Evolutionary conservation across 768 basidiomycete species (phyloP), one percentile per base, ranked within the genome.

Genomic region (Tephrocybe rancida): DNA sequence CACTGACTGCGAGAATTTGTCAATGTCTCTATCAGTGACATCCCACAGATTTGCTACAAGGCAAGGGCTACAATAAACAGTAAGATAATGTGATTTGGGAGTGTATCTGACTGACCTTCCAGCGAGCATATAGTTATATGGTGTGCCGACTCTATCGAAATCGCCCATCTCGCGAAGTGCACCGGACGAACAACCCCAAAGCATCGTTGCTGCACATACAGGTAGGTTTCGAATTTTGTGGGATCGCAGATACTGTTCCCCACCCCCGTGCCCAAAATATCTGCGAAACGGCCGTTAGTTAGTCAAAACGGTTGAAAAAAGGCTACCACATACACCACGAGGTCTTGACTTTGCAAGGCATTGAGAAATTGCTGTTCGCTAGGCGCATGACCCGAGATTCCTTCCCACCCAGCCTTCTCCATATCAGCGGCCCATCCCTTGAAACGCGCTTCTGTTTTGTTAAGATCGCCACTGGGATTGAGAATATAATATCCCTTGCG

Each of bases 121-220:
- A 37, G 88, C 92, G n/a, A 98, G 66, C 90, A 98, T 92, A 67
- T 99, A 99, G 61, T 93, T 87, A 67, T 91, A 87, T 0, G 97
- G 93, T 13, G 93, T 98, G 18, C 97, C 97, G 13, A 83, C 80
- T 9, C 92, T 79, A 64, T 98, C 97, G 62, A 95, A 95, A 59
- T 97, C 93, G 3, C 97, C 97, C 85, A 92, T 92, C 44, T 96
- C 92, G 50, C 82, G 80, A 57, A 99, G 69, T 1, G 82, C 72
- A 9, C 96, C 97, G 0, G 95, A 98, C 0, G 97, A 99, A 75
- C 97, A 99, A 0, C 97, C 97, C 97, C 96, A 99, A 3, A 99
- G 81, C 92, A 98, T 95, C 1, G 91, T 90, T 13, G 88, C 88
- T 6, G 97, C 95, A 66, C 97, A 98, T n/a, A 80, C 78, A 1